phyloP scores from a whole-genome alignment of 148 eudicot species.

The Fagopyrum tataricum region DNA sequence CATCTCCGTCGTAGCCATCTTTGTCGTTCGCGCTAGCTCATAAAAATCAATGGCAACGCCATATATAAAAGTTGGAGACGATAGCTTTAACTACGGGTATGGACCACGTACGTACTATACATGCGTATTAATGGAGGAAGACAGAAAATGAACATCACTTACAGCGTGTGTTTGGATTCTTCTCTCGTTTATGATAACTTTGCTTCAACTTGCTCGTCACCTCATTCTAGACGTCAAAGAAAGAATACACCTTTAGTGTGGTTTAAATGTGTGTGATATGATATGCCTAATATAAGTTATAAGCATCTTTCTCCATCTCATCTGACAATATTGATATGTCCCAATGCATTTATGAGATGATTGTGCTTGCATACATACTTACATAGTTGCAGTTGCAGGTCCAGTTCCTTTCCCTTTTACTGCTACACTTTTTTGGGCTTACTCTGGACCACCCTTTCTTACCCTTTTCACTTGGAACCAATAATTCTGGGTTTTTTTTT shows the following conservation, averaged over 20 bases:
- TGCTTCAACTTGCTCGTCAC: not conserved
- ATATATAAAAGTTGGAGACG: not conserved
- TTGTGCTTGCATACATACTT: not conserved
- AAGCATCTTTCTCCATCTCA: not conserved
- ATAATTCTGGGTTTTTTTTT: not conserved
- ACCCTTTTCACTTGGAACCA: not conserved
- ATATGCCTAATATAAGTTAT: not conserved
- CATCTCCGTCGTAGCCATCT: not conserved
- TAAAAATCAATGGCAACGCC: not conserved
- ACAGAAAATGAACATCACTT: conserved; percentile 3
- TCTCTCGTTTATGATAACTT: not conserved
- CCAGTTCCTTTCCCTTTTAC: not conserved
- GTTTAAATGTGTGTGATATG: not conserved
- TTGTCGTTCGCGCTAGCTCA: conserved; percentile 2
- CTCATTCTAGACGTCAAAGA: not conserved
- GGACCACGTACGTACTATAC: conserved; percentile 2
- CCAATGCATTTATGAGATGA: conserved; percentile 10
- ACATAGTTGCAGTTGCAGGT: not conserved
- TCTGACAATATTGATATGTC: not conserved
- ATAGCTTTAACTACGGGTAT: not conserved
- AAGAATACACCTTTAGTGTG: not conserved
- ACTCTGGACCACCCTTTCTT: not conserved
- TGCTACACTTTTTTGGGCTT: conserved; percentile 5
- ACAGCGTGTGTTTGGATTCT: conserved; percentile 5
- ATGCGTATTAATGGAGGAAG: not conserved